Evolutionary conservation across 164 flowering plant genomes (phyloP).

Genomic region (Vitis vinifera): DNA sequence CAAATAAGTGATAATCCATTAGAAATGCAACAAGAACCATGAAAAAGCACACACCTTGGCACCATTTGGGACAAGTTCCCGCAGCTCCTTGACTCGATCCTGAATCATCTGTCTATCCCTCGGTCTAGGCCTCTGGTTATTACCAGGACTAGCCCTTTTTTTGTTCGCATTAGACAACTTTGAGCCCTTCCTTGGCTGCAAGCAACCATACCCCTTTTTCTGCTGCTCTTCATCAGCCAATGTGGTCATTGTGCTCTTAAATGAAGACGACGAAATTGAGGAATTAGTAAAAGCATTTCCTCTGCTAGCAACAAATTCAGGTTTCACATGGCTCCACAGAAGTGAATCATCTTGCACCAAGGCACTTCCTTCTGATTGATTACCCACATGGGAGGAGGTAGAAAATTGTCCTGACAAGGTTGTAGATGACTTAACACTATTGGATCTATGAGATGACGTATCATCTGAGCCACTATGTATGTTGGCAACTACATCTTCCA

Average conservation of each 20-base stretch:
- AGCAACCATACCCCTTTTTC: slow-evolving; percentile 14
- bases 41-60: slow-evolving; percentile 45
- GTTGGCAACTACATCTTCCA: slow-evolving; percentile 50
- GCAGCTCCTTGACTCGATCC: slow-evolving; percentile 79
- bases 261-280: slow-evolving; percentile 35
- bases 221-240: slow-evolving; percentile 32
- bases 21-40: neutral
- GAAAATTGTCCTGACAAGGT: slow-evolving; percentile 20
- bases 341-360: slow-evolving; percentile 17
- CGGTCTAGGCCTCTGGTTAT: slow-evolving; percentile 64
- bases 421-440: slow-evolving; percentile 20
- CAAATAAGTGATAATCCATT: neutral
- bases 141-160: slow-evolving; percentile 40
- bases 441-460: slow-evolving; percentile 19
- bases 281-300: slow-evolving; percentile 16
- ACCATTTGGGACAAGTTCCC: slow-evolving; percentile 84
- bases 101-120: slow-evolving; percentile 94
- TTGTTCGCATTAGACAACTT: slow-evolving; percentile 34
- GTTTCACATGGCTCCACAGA: slow-evolving; percentile 19
- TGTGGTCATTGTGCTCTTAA: slow-evolving; percentile 29
- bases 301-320: slow-evolving; percentile 16
- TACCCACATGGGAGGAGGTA: slow-evolving; percentile 18
- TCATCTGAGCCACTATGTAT: slow-evolving; percentile 25
- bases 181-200: slow-evolving; percentile 29
- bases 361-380: slow-evolving; percentile 19